A percentile compares a stretch with the other conserved stretches of the same genome.
Evolutionary conservation across 768 basidiomycete genomes (phyloP).

Genomic region (Terana coerulea): DNA sequence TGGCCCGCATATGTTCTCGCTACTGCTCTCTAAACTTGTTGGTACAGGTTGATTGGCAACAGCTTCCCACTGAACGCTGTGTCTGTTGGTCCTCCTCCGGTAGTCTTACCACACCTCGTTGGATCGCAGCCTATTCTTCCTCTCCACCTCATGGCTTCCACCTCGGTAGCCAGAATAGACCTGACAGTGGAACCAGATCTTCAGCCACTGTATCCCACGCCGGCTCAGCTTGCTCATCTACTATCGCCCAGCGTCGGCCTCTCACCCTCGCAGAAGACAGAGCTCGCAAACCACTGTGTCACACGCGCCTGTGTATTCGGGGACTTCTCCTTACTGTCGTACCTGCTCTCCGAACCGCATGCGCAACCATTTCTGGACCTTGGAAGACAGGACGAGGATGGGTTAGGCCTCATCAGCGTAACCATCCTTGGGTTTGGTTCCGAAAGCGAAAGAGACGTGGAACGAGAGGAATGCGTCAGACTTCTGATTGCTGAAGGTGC

Average conservation of each 20-base stretch:
- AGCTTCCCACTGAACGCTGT: too few relatives aligned
- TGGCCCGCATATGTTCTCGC: too few relatives aligned
- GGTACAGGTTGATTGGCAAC: too few relatives aligned
- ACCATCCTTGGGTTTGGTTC: constrained; percentile 80
- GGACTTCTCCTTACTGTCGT: constrained; percentile 68
- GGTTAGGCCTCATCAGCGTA: constrained; percentile 72
- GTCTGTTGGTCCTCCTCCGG: too few relatives aligned
- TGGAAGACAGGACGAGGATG: constrained; percentile 76
- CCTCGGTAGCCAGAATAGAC: constrained; percentile 40
- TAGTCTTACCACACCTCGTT: too few relatives aligned
- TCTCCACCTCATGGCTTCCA: constrained; percentile 33
- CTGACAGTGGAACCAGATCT: constrained; percentile 76
- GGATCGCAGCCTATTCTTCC: too few relatives aligned
- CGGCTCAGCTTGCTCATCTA: constrained; percentile 54
- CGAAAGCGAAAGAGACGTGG: constrained; percentile 79
- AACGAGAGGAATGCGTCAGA: constrained; percentile 87
- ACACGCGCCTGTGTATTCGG: constrained; percentile 75
- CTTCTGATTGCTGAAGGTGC: constrained; percentile 77
- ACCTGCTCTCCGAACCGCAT: constrained; percentile 64
- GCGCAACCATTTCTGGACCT: constrained; percentile 69
- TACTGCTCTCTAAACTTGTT: too few relatives aligned
- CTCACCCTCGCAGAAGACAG: constrained; percentile 58
- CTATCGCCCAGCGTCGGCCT: constrained; percentile 68
- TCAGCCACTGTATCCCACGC: constrained; percentile 73
- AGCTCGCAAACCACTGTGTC: constrained; percentile 72